A percentile compares a stretch with the other conserved stretches of the same genome.
Conservation (phyloP, 2,329 filamentous ascomycete genomes). For the Colletotrichum shisoi region DNA sequence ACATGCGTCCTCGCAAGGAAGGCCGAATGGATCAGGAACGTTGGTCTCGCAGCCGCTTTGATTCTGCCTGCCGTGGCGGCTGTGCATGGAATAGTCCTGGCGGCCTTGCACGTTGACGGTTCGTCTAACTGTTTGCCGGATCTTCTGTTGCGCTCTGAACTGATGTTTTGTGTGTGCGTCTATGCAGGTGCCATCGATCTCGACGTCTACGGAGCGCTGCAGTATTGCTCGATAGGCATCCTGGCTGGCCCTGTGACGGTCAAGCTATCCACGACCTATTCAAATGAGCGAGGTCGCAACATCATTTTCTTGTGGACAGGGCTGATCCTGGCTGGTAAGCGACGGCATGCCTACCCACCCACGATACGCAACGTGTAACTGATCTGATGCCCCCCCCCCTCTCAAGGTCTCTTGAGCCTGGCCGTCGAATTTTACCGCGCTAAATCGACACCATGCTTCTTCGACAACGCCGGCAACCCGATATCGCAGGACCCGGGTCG, state of each 20-base stretch:
- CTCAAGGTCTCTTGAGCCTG: constrained; percentile 64
- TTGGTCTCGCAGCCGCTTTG: constrained; percentile 69
- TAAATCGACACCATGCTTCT: constrained; percentile 53
- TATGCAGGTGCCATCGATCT: constrained; percentile 68
- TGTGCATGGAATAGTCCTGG: constrained; percentile 69
- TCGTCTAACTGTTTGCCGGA: constrained; percentile 42
- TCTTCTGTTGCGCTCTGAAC: not conserved
- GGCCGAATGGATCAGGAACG: constrained; percentile 67
- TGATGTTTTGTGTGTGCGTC: not conserved
- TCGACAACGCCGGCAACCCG: constrained; percentile 50
- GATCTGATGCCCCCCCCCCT: constrained; percentile 5
- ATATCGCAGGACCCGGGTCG: constrained; percentile 47
- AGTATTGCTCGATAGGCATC: constrained; percentile 71
- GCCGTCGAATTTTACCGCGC: constrained; percentile 71
- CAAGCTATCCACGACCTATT: constrained; percentile 69
- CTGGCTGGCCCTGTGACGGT: constrained; percentile 70
- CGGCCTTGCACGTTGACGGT: constrained; percentile 67
- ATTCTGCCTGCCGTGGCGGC: constrained; percentile 70
- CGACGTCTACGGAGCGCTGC: constrained; percentile 73
- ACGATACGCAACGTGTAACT: not conserved
- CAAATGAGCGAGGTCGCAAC: constrained; percentile 68
- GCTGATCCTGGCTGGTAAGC: constrained; percentile 65
- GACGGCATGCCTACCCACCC: not conserved
- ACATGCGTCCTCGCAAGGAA: constrained; percentile 70
- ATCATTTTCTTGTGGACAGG: constrained; percentile 72